Base-by-base conservation (phyloP, 495 filamentous ascomycete species). In the Rostrohypoxylon terebratum region DNA sequence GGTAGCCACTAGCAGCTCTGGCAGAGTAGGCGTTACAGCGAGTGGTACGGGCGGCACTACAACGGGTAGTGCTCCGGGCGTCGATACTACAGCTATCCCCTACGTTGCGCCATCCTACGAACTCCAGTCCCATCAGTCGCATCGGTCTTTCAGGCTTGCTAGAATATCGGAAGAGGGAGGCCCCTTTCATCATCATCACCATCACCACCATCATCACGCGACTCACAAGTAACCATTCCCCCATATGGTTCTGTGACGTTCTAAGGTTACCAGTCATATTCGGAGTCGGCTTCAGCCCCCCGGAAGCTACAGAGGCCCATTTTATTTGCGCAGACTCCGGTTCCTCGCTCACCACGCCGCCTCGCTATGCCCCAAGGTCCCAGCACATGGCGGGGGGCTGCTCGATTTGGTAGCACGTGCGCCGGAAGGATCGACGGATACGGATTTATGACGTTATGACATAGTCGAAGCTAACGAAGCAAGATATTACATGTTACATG, bases 161-260 rank as follows among this genome's bases (percentile, higher is more conserved):
- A 51, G 63, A 45, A 72, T 72, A 10, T 72, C 69, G 38, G 69
- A 72, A 45, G 69, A 72, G 44, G 64, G 59, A 31, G 53, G 63
- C 4, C 58, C 33, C 14, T 40, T 68, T 16, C 42, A 58, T 14
- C 59, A 59, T 16, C 42, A 58, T 14, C 59, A 59, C 20, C 63
- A 58, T 33, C 38, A 33, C 44, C 28, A 28, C 16, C 59, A 59
- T n/a, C 63, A 58, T 40, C 38, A 33, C 44, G n/a, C 13, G 16
- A 28, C 33, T 31, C 45, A 64, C 54, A 23, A 20, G 38, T 70
- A 36, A 60, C 51, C 14, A 50, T 21, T 16, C 8, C 8, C 34
- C 34, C 34, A 9, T 38, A 13, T 38, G 34, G 34, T 38, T 38
- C 11, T 38, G 11, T 38, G 34, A 13, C 34, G 10, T 50, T 13